Percentiles rank a stretch among this genome's conserved stretches.
Evolutionary conservation across 305 asterid species (phyloP).

Genomic region (Solanum hybrid): DNA sequence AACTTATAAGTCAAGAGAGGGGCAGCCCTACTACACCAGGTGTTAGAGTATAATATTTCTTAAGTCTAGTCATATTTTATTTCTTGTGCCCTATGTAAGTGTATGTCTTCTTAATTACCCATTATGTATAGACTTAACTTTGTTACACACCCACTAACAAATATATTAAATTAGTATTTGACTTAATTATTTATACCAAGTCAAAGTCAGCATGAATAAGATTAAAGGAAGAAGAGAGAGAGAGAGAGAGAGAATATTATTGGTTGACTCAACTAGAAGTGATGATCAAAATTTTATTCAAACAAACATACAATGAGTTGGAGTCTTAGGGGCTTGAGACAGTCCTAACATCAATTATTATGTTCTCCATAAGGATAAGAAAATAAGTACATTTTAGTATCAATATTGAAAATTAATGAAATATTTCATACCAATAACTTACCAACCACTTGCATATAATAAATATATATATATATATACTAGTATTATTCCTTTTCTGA

Average conservation of each 20-base stretch:
- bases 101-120: not conserved
- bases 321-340: not conserved
- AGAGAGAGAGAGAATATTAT: not conserved
- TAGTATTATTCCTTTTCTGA: not conserved
- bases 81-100: not conserved
- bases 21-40: not conserved
- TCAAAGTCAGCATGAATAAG: not conserved
- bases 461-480: not conserved
- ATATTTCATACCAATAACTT: not conserved
- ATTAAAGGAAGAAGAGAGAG: not conserved
- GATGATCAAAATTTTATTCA: not conserved
- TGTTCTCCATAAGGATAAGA: not conserved
- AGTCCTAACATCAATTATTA: not conserved
- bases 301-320: not conserved
- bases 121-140: not conserved
- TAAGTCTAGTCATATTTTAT: not conserved
- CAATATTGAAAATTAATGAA: not conserved
- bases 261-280: not conserved
- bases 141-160: not conserved
- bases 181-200: not conserved
- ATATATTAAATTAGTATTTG: not conserved
- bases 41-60: too few species aligned
- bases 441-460: not conserved
- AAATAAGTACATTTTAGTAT: not conserved
- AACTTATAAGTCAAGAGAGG: not conserved